These are phyloP conservation scores for Tritrichomonas musculus DNA, from an alignment of 208 protist species.

Conservation along the genomic window DNA sequence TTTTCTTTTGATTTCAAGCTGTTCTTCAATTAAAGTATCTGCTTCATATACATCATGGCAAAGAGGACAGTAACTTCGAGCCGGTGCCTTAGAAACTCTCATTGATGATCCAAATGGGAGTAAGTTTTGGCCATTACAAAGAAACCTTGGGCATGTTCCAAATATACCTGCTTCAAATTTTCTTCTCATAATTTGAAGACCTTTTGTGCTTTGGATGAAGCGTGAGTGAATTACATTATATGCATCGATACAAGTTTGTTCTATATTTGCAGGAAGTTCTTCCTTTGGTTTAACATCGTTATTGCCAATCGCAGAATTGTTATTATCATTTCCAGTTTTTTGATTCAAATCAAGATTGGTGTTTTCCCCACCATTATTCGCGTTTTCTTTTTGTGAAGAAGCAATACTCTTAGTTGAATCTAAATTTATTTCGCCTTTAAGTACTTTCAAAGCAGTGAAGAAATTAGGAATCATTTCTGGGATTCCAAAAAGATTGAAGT, in stretches of 20 bases:
- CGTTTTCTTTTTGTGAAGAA: no score
- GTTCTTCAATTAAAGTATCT: not conserved
- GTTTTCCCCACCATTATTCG: no score
- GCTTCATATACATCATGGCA: slow-evolving; percentile 11
- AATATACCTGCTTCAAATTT: not conserved
- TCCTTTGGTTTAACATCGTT: not conserved
- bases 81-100: not conserved
- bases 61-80: not conserved
- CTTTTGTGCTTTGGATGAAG: not conserved
- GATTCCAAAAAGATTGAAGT: not conserved
- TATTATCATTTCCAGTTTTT: no score
- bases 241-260: not conserved
- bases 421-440: not conserved
- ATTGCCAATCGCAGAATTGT: no score
- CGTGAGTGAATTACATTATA: not conserved
- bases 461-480: not conserved
- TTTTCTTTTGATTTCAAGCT: no score
- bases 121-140: not conserved
- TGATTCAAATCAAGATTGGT: no score
- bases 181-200: not conserved
- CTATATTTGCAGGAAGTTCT: not conserved
- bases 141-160: not conserved
- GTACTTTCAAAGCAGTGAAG: not conserved
- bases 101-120: not conserved
- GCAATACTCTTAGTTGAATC: no score